Conservation (phyloP, 495 filamentous ascomycete species). For the Talaromyces nanjingensis region DNA sequence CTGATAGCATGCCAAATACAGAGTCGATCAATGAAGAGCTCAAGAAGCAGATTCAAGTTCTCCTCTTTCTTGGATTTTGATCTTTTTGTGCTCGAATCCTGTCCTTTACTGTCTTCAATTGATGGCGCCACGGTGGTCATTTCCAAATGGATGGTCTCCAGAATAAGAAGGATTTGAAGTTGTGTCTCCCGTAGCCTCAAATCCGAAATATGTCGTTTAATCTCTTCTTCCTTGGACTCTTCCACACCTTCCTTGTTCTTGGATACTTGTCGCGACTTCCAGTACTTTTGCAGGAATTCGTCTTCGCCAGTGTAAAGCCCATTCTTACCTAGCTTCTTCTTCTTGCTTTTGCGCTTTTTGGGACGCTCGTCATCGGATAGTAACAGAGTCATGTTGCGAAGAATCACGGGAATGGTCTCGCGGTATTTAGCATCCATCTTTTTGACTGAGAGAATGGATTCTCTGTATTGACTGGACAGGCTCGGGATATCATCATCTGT, state of each 20-base stretch:
- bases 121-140: conserved; percentile 23
- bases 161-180: conserved; percentile 80
- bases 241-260: conserved; percentile 28
- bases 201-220: conserved; percentile 53
- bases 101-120: conserved; percentile 21
- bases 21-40: conserved; percentile 80
- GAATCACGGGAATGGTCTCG: conserved; percentile 61
- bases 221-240: conserved; percentile 44
- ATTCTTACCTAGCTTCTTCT: conserved; percentile 66
- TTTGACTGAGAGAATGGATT: conserved; percentile 61
- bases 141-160: conserved; percentile 80
- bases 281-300: conserved; percentile 72
- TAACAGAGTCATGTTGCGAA: conserved; percentile 55
- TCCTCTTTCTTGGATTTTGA: conserved; percentile 45
- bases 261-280: conserved; percentile 47
- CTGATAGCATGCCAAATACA: conserved; percentile 93
- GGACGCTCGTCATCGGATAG: conserved; percentile 52
- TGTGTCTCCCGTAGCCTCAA: conserved; percentile 74
- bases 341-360: conserved; percentile 58
- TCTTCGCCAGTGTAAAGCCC: conserved; percentile 73
- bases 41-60: conserved; percentile 60
- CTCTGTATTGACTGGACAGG: conserved; percentile 61
- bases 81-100: conserved; percentile 29
- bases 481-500: conserved; percentile 33
- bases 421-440: conserved; percentile 85